A percentile compares a stretch with the other conserved stretches of the same genome.
Evolutionary conservation across 768 basidiomycete genomes (phyloP).

Genomic region (Pleurotus salmoneostramineus): DNA sequence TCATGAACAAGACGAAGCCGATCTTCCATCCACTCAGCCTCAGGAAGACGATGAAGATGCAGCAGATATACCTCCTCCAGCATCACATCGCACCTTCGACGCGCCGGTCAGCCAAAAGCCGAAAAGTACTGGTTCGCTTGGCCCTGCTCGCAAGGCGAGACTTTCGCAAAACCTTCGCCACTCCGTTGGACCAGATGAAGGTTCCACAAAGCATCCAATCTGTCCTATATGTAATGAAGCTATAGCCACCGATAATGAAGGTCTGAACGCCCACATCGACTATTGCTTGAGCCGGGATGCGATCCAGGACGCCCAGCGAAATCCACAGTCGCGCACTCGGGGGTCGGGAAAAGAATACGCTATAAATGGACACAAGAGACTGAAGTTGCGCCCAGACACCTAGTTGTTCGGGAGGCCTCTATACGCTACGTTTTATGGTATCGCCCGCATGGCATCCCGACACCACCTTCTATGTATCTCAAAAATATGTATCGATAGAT

Average conservation of each 20-base stretch:
- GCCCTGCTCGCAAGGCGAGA: too few species aligned
- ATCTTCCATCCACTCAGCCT: slow-evolving; percentile 18
- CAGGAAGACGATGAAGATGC: slow-evolving; percentile 15
- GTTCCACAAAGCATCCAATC: not conserved
- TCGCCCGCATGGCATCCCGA: too few species aligned
- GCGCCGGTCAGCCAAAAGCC: not conserved
- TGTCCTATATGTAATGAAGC: slow-evolving; percentile 74
- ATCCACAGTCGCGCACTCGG: slow-evolving; percentile 19
- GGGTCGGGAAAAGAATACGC: not conserved
- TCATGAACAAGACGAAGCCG: slow-evolving; percentile 46
- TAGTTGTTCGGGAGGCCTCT: not conserved
- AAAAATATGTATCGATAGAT: slow-evolving; percentile 5
- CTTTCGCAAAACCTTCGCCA: too few species aligned
- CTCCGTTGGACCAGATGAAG: too few species aligned
- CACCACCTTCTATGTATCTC: not conserved
- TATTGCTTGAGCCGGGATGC: slow-evolving; percentile 80
- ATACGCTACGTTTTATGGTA: not conserved
- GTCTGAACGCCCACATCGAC: slow-evolving; percentile 85
- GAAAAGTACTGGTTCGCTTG: not conserved
- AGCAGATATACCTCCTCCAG: slow-evolving; percentile 11
- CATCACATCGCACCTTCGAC: not conserved
- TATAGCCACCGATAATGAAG: slow-evolving; percentile 68
- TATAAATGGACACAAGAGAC: slow-evolving; percentile 1
- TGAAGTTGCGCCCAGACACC: not conserved
- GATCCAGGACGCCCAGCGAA: slow-evolving; percentile 65